Conservation (phyloP, 2,329 filamentous ascomycete species). For the Colletotrichum truncatum region DNA sequence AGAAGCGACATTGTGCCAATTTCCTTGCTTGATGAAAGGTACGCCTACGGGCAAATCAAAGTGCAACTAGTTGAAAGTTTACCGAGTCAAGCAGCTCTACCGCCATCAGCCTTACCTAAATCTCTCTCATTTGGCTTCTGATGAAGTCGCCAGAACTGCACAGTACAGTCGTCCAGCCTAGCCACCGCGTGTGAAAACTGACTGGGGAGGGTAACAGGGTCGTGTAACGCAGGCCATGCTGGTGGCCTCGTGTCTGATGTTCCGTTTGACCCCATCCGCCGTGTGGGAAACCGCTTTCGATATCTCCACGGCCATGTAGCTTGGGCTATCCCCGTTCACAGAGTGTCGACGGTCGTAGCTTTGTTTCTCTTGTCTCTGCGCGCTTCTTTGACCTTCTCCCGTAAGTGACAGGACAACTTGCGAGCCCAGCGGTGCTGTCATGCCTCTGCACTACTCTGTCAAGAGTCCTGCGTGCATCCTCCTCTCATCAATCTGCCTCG, state of each 20-base stretch:
- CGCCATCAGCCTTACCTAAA: background rate
- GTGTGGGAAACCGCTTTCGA: background rate
- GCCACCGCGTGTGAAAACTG: background rate
- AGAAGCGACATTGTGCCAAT: no score
- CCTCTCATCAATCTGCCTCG: background rate
- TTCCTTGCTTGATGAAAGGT: no score
- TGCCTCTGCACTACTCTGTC: background rate
- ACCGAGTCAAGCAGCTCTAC: background rate
- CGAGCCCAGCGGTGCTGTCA: background rate
- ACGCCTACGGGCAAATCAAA: no score
- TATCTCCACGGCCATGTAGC: background rate
- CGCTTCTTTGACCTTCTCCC: background rate
- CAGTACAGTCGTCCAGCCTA: background rate
- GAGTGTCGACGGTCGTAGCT: background rate
- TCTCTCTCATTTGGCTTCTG: background rate
- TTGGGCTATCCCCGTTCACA: background rate
- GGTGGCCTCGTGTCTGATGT: background rate
- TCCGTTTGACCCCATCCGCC: background rate
- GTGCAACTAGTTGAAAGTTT: no score
- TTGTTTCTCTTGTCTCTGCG: background rate
- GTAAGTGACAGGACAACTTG: background rate
- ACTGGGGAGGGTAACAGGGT: background rate
- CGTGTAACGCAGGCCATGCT: background rate
- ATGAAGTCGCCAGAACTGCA: background rate
- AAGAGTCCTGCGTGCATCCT: background rate